Percentiles rank a stretch among this genome's conserved stretches.
phyloP scores from a whole-genome alignment of 768 basidiomycete genomes.

The Suillus cothurnatus region DNA sequence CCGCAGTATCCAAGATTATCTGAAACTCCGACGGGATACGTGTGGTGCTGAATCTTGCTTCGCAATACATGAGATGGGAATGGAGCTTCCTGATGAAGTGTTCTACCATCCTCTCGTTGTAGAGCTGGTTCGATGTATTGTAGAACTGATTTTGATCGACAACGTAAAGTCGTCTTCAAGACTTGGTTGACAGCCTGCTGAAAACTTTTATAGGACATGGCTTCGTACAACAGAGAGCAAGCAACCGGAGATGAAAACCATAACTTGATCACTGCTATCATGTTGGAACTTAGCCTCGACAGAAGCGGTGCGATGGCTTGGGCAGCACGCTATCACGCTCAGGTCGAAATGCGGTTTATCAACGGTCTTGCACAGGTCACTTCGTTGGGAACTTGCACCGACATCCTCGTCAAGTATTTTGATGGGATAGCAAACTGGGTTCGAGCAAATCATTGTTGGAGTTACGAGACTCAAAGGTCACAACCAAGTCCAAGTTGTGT shows the following conservation, averaged over 20 bases:
- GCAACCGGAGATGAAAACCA: slow-evolving; percentile 34
- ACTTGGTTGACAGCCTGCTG: not conserved
- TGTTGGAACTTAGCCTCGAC: slow-evolving; percentile 28
- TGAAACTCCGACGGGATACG: slow-evolving; percentile 35
- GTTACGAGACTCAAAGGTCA: slow-evolving; percentile 26
- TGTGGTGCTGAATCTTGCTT: slow-evolving; percentile 33
- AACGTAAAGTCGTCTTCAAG: slow-evolving; percentile 18
- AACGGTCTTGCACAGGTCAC: slow-evolving; percentile 25
- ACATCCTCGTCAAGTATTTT: slow-evolving; percentile 29
- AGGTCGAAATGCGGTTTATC: slow-evolving; percentile 21
- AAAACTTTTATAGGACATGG: slow-evolving; percentile 32
- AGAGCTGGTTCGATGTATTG: slow-evolving; percentile 12
- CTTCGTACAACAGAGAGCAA: slow-evolving; percentile 39
- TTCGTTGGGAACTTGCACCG: slow-evolving; percentile 28
- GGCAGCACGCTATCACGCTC: slow-evolving; percentile 18
- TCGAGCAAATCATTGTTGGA: slow-evolving; percentile 29
- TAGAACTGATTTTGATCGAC: slow-evolving; percentile 26
- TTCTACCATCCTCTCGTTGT: slow-evolving; percentile 27
- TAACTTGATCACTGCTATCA: slow-evolving; percentile 38
- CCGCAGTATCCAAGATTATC: slow-evolving; percentile 33
- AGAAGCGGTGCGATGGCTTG: slow-evolving; percentile 35
- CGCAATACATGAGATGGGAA: slow-evolving; percentile 29
- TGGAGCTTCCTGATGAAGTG: slow-evolving; percentile 37
- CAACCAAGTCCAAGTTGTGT: not conserved
- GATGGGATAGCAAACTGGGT: slow-evolving; percentile 30